Evolutionary conservation across 2,329 filamentous ascomycete genomes (phyloP).

Genomic region (Pseudogymnoascus sp.): DNA sequence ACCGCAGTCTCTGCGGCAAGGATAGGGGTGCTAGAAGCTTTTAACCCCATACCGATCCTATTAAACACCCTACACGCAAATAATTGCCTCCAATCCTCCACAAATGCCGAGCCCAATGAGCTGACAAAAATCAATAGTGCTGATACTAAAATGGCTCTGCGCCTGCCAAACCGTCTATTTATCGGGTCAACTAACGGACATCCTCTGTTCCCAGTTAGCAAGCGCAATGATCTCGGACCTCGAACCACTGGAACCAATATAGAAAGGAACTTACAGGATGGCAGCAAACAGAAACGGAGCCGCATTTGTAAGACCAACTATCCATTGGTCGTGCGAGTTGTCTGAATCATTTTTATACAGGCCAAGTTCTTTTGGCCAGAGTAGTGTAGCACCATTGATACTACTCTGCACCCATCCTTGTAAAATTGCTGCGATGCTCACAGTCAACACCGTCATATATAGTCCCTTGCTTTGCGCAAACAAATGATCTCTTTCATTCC

Average conservation of each 20-base stretch:
- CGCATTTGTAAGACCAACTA: not conserved
- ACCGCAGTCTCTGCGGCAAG: not conserved
- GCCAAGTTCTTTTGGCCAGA: not conserved
- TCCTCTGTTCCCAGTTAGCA: not conserved
- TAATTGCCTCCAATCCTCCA: not conserved
- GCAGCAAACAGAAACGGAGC: not conserved
- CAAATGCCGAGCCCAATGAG: not conserved
- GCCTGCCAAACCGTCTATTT: not conserved
- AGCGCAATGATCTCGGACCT: not conserved
- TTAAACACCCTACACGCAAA: conserved; percentile 12
- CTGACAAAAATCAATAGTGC: not conserved
- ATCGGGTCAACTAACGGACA: not conserved
- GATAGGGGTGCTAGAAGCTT: not conserved
- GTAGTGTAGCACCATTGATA: not conserved
- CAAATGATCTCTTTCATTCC: not conserved
- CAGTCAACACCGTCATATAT: not conserved
- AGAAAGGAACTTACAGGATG: not conserved
- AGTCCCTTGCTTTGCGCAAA: not conserved
- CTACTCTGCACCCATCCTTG: not conserved
- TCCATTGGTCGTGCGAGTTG: not conserved
- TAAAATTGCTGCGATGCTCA: not conserved
- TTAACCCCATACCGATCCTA: not conserved
- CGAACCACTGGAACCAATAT: not conserved
- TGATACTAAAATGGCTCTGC: not conserved
- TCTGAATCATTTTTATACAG: not conserved